Evolutionary conservation across 345 rosid species (phyloP).

Genomic region (Camelina hispida): DNA sequence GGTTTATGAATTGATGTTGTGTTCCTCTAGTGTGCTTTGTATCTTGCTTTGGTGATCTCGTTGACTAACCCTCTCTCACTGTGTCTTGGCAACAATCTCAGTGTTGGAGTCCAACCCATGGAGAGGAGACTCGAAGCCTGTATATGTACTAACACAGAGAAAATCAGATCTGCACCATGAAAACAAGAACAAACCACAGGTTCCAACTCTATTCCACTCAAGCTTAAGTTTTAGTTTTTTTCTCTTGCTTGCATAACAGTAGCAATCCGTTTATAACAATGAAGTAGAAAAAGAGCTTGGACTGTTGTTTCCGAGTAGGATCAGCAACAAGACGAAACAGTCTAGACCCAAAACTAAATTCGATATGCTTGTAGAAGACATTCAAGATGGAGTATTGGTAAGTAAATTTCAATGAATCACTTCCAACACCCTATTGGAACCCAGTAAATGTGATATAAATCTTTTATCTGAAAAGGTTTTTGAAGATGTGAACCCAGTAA

Average conservation of each 20-base stretch:
- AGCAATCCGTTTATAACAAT: constrained; percentile 45
- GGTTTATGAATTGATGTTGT: background rate
- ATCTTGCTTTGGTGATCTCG: constrained; percentile 5
- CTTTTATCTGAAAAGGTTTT: constrained; percentile 65
- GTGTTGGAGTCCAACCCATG: constrained; percentile 97
- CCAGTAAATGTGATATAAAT: background rate
- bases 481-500: constrained; percentile 88
- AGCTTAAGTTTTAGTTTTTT: constrained; percentile 18
- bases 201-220: constrained; percentile 37
- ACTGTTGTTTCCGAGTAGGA: constrained; percentile 62
- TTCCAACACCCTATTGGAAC: background rate
- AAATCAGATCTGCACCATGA: constrained; percentile 92
- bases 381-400: constrained; percentile 91
- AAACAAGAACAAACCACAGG: constrained; percentile 92
- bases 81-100: constrained; percentile 37
- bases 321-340: constrained; percentile 62
- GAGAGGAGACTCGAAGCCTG: constrained; percentile 87
- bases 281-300: constrained; percentile 97
- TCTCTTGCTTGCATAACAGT: background rate
- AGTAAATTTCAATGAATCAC: constrained; percentile 37
- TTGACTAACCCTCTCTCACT: constrained; percentile 8
- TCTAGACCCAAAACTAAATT: constrained; percentile 71
- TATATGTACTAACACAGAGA: constrained; percentile 83
- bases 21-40: background rate
- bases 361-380: constrained; percentile 94